phyloP scores from a whole-genome alignment of 768 basidiomycete species.

The Mycena filopes region DNA sequence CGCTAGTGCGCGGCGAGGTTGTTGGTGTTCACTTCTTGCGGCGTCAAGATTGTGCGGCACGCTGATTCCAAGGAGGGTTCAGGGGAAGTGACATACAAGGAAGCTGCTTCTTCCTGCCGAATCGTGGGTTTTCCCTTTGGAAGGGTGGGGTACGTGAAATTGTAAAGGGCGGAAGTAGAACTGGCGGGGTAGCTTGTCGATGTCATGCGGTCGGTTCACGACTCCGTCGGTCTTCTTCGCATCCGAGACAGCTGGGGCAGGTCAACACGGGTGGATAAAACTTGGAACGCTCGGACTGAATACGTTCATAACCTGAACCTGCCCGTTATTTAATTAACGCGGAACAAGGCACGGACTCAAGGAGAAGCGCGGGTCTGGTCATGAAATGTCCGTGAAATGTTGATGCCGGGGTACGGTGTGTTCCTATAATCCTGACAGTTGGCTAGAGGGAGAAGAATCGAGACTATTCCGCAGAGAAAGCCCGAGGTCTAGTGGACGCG shows the following conservation, averaged over 20 bases:
- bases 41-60: constrained; percentile 16
- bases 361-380: not conserved
- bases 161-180: constrained; percentile 22
- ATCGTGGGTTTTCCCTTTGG: constrained; percentile 36
- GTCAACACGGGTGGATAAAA: not conserved
- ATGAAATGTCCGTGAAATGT: constrained; percentile 3
- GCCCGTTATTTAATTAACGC: constrained; percentile 3
- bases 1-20: constrained; percentile 9
- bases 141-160: constrained; percentile 13
- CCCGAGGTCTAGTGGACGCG: not conserved
- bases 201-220: constrained; percentile 8
- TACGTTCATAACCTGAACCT: not conserved
- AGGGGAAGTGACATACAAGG: constrained; percentile 19
- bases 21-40: constrained; percentile 9
- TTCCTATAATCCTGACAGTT: constrained; percentile 10
- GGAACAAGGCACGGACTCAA: not conserved
- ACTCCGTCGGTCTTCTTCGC: constrained; percentile 25
- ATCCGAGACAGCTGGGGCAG: constrained; percentile 24
- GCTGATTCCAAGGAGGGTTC: constrained; percentile 12
- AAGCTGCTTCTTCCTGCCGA: constrained; percentile 19
- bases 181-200: constrained; percentile 18
- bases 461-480: not conserved
- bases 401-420: not conserved
- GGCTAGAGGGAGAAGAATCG: not conserved
- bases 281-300: not conserved